Percentiles rank a stretch among this genome's conserved stretches.
phyloP scores from a whole-genome alignment of 2,329 filamentous ascomycete genomes.

The Talaromyces amestolkiae region DNA sequence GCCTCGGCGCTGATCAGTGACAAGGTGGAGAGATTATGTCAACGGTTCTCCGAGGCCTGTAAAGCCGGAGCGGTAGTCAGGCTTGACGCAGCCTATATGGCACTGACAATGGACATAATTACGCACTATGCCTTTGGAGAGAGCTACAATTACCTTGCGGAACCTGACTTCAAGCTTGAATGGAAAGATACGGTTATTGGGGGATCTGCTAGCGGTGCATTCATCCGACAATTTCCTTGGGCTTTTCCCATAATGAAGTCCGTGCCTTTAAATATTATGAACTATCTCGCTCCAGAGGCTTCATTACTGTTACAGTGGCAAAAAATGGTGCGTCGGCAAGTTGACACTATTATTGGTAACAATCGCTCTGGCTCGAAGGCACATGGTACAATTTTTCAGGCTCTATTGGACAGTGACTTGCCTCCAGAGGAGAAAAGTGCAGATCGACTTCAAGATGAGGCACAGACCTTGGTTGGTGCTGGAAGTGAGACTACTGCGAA shows the following conservation, averaged over 20 bases:
- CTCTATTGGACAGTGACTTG: constrained; percentile 34
- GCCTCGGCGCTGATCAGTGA: constrained; percentile 40
- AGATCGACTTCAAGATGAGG: constrained; percentile 33
- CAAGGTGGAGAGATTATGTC: constrained; percentile 20
- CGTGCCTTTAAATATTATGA: constrained; percentile 25
- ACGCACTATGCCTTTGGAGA: constrained; percentile 40
- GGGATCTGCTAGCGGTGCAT: constrained; percentile 26
- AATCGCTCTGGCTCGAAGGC: constrained; percentile 2
- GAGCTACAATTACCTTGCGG: constrained; percentile 32
- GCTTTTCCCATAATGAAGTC: constrained; percentile 27
- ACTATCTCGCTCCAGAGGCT: constrained; percentile 10
- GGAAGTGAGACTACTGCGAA: constrained; percentile 38
- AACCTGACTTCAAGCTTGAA: constrained; percentile 27
- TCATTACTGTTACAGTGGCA: constrained; percentile 23
- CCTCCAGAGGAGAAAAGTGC: constrained; percentile 37
- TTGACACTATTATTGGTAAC: constrained; percentile 5
- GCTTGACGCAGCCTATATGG: constrained; percentile 28
- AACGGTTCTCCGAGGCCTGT: constrained; percentile 2
- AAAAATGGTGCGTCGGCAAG: constrained; percentile 19
- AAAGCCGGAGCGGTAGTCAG: constrained; percentile 28
- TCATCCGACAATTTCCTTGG: constrained; percentile 31
- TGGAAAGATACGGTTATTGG: constrained; percentile 27
- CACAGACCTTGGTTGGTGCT: constrained; percentile 31
- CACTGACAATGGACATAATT: constrained; percentile 38
- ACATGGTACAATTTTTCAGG: constrained; percentile 29